phyloP scores from a whole-genome alignment of 2,329 filamentous ascomycete species.

The Neonectria coccinea region DNA sequence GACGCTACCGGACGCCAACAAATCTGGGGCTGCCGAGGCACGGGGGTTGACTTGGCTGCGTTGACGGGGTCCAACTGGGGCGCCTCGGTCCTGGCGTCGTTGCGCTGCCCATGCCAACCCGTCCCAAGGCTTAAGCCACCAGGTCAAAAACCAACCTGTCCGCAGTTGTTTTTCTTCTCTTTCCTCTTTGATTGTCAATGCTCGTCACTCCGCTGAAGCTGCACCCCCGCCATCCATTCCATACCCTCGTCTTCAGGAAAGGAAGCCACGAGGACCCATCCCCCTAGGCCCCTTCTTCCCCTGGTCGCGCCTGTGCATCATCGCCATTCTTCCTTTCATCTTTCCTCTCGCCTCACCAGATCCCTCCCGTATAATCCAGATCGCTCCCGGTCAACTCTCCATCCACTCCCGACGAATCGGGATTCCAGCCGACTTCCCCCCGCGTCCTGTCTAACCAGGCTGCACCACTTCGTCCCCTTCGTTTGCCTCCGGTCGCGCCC shows the following conservation, averaged over 20 bases:
- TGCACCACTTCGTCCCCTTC: slow-evolving; percentile 12
- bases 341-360: slow-evolving; percentile 1
- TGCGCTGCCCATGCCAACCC: slow-evolving; percentile 16
- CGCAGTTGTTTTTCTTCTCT: slow-evolving; percentile 6
- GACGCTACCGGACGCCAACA: slow-evolving; percentile 30
- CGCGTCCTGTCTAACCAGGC: slow-evolving; percentile 3
- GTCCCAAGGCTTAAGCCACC: slow-evolving; percentile 8
- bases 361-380: slow-evolving; percentile 5
- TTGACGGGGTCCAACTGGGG: slow-evolving; percentile 11
- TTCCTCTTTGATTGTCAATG: background rate
- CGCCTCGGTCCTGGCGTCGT: slow-evolving; percentile 39
- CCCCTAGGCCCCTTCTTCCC: background rate
- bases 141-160: slow-evolving; percentile 22
- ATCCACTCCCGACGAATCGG: slow-evolving; percentile 10
- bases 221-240: background rate
- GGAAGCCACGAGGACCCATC: background rate
- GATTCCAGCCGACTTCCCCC: background rate
- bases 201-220: background rate
- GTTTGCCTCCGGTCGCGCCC: slow-evolving; percentile 18
- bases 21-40: slow-evolving; percentile 49
- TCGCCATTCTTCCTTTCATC: background rate
- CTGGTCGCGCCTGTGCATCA: background rate
- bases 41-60: slow-evolving; percentile 14
- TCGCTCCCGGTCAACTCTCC: background rate
- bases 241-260: background rate